phyloP scores from a whole-genome alignment of 2,329 filamentous ascomycete genomes.

The Cladosporium sp. region DNA sequence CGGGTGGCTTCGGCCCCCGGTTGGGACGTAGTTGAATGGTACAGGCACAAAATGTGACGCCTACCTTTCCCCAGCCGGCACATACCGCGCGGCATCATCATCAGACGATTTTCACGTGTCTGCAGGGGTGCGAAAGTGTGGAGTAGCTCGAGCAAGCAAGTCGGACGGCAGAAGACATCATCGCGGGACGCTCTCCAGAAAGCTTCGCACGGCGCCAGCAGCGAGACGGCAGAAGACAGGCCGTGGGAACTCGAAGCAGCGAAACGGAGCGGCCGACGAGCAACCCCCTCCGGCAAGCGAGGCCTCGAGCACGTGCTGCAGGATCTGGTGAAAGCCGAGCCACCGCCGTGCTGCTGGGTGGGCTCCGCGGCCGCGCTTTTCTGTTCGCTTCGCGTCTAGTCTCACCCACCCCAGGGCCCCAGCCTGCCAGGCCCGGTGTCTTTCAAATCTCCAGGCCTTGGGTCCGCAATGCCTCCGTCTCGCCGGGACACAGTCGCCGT shows the following conservation, averaged over 20 bases:
- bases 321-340: conserved; percentile 2
- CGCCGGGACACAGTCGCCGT: too few species aligned
- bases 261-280: conserved; percentile 5
- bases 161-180: neutral
- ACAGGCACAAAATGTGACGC: neutral
- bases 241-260: neutral
- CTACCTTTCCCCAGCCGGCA: neutral
- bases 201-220: neutral
- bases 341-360: neutral
- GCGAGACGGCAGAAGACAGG: too few species aligned
- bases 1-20: neutral
- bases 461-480: conserved; percentile 9
- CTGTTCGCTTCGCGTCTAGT: neutral
- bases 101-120: neutral
- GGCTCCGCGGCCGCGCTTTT: neutral
- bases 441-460: neutral
- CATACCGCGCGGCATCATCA: too few species aligned
- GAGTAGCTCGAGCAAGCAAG: neutral
- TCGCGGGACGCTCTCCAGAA: neutral
- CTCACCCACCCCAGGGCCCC: neutral
- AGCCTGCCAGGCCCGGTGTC: too few species aligned
- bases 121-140: conserved; percentile 1
- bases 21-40: too few species aligned
- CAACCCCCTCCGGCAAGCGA: neutral
- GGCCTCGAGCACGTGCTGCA: conserved; percentile 3